Base-by-base conservation (phyloP, 2,329 filamentous ascomycete species). In the Chaetomiaceae sp. region DNA sequence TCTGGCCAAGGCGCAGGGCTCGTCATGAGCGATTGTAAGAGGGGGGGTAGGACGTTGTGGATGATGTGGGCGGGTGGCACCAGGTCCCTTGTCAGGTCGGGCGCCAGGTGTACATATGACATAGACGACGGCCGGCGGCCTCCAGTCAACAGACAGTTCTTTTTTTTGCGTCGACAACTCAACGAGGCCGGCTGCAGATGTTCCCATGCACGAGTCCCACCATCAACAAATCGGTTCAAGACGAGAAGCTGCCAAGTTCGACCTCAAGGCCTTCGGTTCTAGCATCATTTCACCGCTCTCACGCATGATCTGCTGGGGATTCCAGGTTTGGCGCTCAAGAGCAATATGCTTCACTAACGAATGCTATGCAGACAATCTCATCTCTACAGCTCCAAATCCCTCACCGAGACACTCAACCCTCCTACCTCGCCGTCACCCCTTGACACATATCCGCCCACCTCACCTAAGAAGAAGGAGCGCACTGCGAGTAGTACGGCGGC, bases 401-500 rank as follows among this genome's bases (percentile, higher is more conserved):
- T 20, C 15, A 25, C n/a, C 23, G 5, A 31, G 4, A 17, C 20
- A 25, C 8, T 9, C 22, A 6, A 9, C n/a, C 33, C 3, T 6
- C 7, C 25, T 14, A 14, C 17, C 14, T 25, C 15, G 4, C n/a
- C 45, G n/a, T 34, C 27, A 19, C 3, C 19, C 25, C 15, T n/a
- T 25, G 12, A 17, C n/a, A 11, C 17, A 3, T 37, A n/a, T 17
- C 20, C 6, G 17, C 4, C 7, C 6, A 25, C 39, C n/a, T 25
- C 37, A 15, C 42, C 27, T 33, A 38, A 12, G 46, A 22, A 9
- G 27, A 19, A 23, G 56, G 49, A 3, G 53, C 55, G 33, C 62
- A 65, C 53, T 65, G 63, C 52, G 59, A 64, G 46, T 64, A 64
- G 50, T 63, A 63, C 17, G 61, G 62, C 9, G 62, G 56, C 23